Conservation (phyloP, 2,329 filamentous ascomycete genomes). For the Knufia petricola region DNA sequence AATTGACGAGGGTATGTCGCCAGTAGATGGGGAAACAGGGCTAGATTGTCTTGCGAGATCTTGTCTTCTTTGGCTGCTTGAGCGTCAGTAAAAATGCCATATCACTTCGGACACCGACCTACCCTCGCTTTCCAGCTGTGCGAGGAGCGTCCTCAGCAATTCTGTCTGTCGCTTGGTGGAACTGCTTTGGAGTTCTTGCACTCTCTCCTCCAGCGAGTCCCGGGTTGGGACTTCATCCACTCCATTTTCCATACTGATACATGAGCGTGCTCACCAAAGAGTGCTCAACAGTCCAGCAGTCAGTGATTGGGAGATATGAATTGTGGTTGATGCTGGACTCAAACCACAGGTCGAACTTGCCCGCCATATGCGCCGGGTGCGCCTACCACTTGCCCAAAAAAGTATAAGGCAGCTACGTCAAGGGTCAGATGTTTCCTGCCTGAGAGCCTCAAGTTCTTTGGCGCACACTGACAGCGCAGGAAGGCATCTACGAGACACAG, state of each 20-base stretch:
- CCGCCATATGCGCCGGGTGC: background rate
- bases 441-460: background rate
- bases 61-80: constrained; percentile 13
- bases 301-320: background rate
- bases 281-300: background rate
- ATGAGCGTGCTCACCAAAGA: background rate
- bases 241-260: constrained; percentile 7
- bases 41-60: constrained; percentile 34
- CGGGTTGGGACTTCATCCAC: background rate
- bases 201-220: constrained; percentile 6
- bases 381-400: background rate
- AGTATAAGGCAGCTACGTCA: constrained; percentile 1
- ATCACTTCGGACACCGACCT: constrained; percentile 1
- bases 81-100: background rate
- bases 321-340: background rate
- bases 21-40: constrained; percentile 65
- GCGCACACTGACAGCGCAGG: background rate
- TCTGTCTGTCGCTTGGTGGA: constrained; percentile 8
- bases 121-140: constrained; percentile 7
- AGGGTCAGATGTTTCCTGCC: background rate
- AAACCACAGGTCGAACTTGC: background rate
- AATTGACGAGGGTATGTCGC: constrained; percentile 78
- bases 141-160: constrained; percentile 4
- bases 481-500: too few relatives aligned
- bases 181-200: constrained; percentile 5